Base-by-base conservation (phyloP, 1,284 basidiomycete genomes). In the Ustanciosporium gigantosporum region DNA sequence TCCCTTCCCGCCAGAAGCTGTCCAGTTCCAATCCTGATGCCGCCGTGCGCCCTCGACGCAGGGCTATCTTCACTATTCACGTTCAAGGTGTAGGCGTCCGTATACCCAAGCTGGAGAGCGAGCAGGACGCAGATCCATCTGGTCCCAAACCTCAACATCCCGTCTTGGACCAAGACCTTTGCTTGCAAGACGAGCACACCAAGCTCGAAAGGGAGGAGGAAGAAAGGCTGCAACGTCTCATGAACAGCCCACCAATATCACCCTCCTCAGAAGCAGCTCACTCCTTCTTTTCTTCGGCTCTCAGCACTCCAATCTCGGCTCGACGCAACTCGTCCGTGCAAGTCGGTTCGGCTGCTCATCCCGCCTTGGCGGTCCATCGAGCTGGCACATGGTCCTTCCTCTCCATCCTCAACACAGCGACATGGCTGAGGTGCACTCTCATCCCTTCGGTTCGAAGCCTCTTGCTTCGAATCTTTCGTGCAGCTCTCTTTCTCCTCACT, bases 71-170 rank as follows among this genome's bases (percentile, higher is more conserved):
- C 36, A 73, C 70, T 3, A 38, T 73, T 14, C 57, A 68, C 23
- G 49, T 73, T 4, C 66, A 70, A 27, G 70, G 70, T 35, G 56
- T 73, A 16, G 67, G 65, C 22, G 45, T 70, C 6, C 56, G 51
- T 21, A 29, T 73, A 4, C 66, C 70, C 1, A 55, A 45, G 25
- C 55, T 46, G 13, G 25, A 39, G 23, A 11, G 11, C 11, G 21
- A 23, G 9, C 8, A 9, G 16, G 21, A 21, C 11, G 7, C 9
- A 8, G 6, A 14, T 16, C 9, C 9, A 8, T 8, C 9, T 35
- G 19, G 24, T 9, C 6, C 20, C 36, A 37, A 37, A 16, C 36
- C 36, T 23, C 9, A 19, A 9, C n/a, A n/a, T n/a, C n/a, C n/a
- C n/a, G n/a, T n/a, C n/a, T 7, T 9, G 9, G 32, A 34, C 8